Evolutionary conservation across 75 land plant species (phyloP).

Genomic region (Picea glauca): DNA sequence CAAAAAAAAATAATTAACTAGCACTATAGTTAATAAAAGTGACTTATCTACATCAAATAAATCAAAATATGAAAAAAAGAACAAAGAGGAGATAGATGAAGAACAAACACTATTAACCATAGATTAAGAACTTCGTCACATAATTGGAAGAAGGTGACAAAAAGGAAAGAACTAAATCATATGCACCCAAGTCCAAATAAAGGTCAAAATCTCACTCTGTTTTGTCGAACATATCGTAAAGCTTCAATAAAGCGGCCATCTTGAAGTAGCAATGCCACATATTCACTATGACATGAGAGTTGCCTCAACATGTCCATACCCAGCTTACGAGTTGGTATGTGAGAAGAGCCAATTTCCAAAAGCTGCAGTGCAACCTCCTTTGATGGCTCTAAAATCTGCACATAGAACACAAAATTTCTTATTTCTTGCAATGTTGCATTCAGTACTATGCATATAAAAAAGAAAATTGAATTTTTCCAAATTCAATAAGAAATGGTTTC

Average conservation of each 20-base stretch:
- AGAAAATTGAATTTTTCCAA: background rate
- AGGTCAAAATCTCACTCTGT: conserved; percentile 37
- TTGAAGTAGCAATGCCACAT: conserved; percentile 55
- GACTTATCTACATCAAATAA: no score
- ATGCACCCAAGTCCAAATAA: no score
- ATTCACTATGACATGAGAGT: conserved; percentile 66
- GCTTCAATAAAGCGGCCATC: conserved; percentile 80
- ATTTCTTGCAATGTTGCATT: background rate
- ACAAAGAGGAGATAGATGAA: no score
- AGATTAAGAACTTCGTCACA: no score
- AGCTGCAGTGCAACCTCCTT: conserved; percentile 85
- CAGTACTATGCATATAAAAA: background rate
- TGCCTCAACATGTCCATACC: conserved; percentile 80
- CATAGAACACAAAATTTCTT: background rate
- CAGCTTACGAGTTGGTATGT: conserved; percentile 46
- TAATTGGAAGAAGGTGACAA: no score
- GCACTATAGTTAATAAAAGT: no score
- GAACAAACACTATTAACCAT: no score
- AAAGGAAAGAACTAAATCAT: no score
- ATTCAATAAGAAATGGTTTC: background rate
- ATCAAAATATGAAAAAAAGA: no score
- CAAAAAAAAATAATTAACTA: no score
- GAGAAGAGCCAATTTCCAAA: conserved; percentile 62
- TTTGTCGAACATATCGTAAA: conserved; percentile 73
- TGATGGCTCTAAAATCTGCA: conserved; percentile 89